Evolutionary conservation across 805 yeast genomes (phyloP).

Genomic region (Myxozyma neotropica): DNA sequence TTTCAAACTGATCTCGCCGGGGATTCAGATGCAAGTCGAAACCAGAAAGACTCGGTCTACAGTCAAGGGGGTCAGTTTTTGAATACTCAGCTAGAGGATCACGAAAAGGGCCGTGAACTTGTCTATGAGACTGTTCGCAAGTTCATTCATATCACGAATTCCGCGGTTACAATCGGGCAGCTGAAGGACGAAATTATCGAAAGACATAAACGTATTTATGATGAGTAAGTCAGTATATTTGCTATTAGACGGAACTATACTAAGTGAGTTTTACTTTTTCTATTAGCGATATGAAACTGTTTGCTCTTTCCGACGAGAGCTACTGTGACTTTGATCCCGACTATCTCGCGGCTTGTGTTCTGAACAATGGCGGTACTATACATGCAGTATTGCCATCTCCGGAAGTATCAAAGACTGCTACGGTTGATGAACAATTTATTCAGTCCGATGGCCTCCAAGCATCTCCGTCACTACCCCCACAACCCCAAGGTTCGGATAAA

Average conservation of each 20-base stretch:
- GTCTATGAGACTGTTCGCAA: neutral
- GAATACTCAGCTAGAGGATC: neutral
- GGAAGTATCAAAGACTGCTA: neutral
- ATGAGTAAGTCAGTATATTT: slow-evolving; percentile 5
- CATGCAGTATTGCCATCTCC: slow-evolving; percentile 3
- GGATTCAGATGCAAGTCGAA: neutral
- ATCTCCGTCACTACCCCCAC: neutral
- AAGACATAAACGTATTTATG: slow-evolving; percentile 18
- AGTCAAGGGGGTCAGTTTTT: neutral
- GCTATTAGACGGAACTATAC: neutral
- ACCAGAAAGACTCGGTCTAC: neutral
- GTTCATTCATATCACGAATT: slow-evolving; percentile 21
- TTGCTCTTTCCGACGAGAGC: neutral
- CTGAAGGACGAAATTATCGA: slow-evolving; percentile 19
- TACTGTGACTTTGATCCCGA: slow-evolving; percentile 25
- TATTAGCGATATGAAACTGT: no score
- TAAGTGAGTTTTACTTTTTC: no score
- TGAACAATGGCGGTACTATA: slow-evolving; percentile 8
- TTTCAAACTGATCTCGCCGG: neutral
- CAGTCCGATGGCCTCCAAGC: no score
- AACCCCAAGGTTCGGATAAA: no score
- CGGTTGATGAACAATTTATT: neutral
- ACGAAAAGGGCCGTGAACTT: neutral
- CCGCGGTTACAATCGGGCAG: slow-evolving; percentile 5
- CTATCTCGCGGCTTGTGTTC: slow-evolving; percentile 9